Evolutionary conservation across 1,284 basidiomycete species (phyloP).

Genomic region (Porodaedalea pini): DNA sequence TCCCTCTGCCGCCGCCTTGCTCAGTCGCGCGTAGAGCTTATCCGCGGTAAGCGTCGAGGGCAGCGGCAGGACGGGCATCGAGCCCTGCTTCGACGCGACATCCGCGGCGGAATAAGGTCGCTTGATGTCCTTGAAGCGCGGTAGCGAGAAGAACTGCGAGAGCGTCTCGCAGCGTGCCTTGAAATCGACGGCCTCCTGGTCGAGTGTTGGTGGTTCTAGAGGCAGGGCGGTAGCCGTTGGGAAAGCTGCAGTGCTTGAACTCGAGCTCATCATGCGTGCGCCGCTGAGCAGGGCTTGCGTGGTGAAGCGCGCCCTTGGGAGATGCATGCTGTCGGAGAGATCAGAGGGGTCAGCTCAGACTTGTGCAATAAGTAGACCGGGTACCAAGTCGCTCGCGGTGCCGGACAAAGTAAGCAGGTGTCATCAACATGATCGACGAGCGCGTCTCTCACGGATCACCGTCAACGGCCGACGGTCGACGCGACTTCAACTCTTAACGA

Average conservation of each 20-base stretch:
- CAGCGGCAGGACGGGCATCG: slow-evolving; percentile 76
- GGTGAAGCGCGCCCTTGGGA: slow-evolving; percentile 5
- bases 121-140: slow-evolving; percentile 72
- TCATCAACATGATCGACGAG: slow-evolving; percentile 1
- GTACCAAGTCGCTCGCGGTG: too few relatives aligned
- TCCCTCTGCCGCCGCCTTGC: slow-evolving; percentile 58
- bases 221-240: slow-evolving; percentile 39
- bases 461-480: background rate
- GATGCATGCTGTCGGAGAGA: slow-evolving; percentile 10
- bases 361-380: too few relatives aligned
- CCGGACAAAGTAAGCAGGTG: background rate
- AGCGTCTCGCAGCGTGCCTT: slow-evolving; percentile 60
- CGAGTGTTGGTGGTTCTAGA: slow-evolving; percentile 58
- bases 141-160: slow-evolving; percentile 68
- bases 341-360: background rate
- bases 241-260: slow-evolving; percentile 15
- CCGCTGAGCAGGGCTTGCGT: slow-evolving; percentile 1
- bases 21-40: slow-evolving; percentile 73
- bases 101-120: slow-evolving; percentile 76
- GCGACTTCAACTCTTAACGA: background rate
- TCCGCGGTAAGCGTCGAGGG: slow-evolving; percentile 75
- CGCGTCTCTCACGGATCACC: background rate
- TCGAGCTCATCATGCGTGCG: slow-evolving; percentile 18
- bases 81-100: slow-evolving; percentile 86
- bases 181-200: slow-evolving; percentile 67